Base-by-base conservation (phyloP, 495 filamentous ascomycete genomes). In the Hypoxylon intermedium region DNA sequence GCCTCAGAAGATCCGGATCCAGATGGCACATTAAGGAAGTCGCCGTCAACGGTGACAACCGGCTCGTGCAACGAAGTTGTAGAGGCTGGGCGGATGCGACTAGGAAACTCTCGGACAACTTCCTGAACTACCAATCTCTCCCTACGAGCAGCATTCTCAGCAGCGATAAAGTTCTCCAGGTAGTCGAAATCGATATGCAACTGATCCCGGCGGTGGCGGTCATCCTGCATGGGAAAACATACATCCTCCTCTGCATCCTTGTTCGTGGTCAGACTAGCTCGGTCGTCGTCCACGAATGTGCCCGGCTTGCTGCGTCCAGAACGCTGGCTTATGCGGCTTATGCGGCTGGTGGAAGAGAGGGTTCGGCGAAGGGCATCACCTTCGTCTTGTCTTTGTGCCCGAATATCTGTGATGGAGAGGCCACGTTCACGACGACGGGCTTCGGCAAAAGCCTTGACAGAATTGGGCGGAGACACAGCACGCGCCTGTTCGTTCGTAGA, bases 381-480 rank as follows among this genome's bases (percentile, higher is more conserved):
- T 15, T 91, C 90, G 2, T 79, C 76, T 31, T 74, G 76, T 44
- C 69, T 70, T 37, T 73, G 72, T 0, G 63, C 52, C 44, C 67
- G 73, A 6, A 54, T 49, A 19, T 83, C 81, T 0, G 76, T 77
- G 47, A 77, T 66, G 12, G 84, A 86, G 9, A 83, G 65, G n/a
- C 79, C 80, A 13, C 79, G 76, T 55, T 85, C 82, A 9, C 83
- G 78, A 16, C 82, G 82, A 28, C 84, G 78, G 33, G 84, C 84
- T 60, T 94, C 91, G 2, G 93, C 95, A 72, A 98, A 98, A 12
- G 94, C 94, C 72, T 97, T 93, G 19, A 98, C 94, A 2, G 94
- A 98, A 72, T 97, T 98, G 1, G 94, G 93, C 9, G 92, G 93
- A 13, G 95, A 98, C 0, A 83, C 79, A 1, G 90, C 90, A 20